These are phyloP conservation scores for Porcisia deanei DNA, from an alignment of 208 protist genomes.

Conservation along the genomic window DNA sequence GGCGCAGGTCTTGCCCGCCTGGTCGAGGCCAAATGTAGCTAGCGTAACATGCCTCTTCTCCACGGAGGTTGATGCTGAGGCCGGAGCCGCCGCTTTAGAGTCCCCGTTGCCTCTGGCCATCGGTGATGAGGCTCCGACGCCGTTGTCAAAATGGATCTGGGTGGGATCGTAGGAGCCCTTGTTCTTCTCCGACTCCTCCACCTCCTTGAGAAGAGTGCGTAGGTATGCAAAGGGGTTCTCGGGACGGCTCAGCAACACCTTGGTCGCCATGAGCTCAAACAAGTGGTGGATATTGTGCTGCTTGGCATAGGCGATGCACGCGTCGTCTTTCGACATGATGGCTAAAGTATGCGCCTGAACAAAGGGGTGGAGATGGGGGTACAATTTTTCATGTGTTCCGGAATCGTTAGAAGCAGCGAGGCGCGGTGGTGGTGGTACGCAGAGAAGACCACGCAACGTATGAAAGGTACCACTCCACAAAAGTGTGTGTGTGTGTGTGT, in stretches of 20 bases:
- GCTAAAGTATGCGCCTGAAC: neutral
- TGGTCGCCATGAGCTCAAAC: constrained; percentile 90
- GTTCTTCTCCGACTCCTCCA: constrained; percentile 81
- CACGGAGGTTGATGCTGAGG: neutral
- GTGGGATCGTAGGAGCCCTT: constrained; percentile 85
- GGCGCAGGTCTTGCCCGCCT: constrained; percentile 98
- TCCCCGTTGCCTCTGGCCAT: neutral
- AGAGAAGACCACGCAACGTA: neutral
- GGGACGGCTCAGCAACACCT: constrained; percentile 83
- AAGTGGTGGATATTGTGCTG: constrained; percentile 91
- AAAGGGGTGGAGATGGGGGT: neutral
- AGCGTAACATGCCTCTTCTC: constrained; percentile 66
- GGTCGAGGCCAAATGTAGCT: constrained; percentile 87
- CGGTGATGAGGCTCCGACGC: neutral
- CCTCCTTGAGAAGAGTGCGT: constrained; percentile 59
- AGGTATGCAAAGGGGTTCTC: constrained; percentile 90
- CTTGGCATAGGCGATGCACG: constrained; percentile 84
- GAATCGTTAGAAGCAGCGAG: no score
- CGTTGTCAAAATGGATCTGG: constrained; percentile 45
- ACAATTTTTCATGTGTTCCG: neutral
- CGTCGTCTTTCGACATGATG: constrained; percentile 64
- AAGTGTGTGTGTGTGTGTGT: neutral
- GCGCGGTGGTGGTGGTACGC: neutral
- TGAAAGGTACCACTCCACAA: no score
- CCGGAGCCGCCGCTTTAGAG: neutral